phyloP scores from a whole-genome alignment of 371 early-diverging fungal genomes.

The Cladochytrium tenue region DNA sequence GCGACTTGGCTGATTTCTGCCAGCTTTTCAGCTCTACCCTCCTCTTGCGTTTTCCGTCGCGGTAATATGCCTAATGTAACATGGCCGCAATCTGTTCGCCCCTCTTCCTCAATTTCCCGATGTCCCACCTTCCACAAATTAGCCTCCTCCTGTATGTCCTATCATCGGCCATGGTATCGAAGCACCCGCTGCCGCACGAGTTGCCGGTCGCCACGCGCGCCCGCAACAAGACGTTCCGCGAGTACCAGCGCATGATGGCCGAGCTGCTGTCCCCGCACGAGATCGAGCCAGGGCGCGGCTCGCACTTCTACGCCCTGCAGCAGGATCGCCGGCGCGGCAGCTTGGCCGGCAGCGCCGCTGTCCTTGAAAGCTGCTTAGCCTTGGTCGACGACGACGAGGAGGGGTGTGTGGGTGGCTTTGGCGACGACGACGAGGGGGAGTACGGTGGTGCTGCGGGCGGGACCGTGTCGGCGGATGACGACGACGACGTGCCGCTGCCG shows the following conservation, averaged over 20 bases:
- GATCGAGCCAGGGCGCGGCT: neutral
- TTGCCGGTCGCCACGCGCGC: constrained; percentile 20
- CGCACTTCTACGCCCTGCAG: neutral
- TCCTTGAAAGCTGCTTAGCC: neutral
- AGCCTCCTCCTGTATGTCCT: constrained; percentile 18
- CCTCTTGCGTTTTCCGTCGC: too few relatives aligned
- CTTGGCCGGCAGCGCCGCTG: neutral
- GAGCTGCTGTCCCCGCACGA: neutral
- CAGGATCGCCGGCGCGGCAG: neutral
- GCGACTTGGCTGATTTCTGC: neutral
- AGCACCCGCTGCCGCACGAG: constrained; percentile 18
- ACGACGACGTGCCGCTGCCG: neutral
- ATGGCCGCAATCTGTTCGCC: too few relatives aligned
- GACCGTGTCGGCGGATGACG: neutral
- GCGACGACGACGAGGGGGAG: neutral
- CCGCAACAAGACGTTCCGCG: constrained; percentile 8
- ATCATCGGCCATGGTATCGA: constrained; percentile 19
- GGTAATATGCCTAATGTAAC: too few relatives aligned
- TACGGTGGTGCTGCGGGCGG: neutral
- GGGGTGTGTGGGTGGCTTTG: neutral
- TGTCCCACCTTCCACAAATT: too few relatives aligned
- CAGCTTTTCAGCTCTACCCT: neutral
- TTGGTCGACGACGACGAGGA: neutral
- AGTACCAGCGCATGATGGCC: constrained; percentile 5
- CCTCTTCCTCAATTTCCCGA: too few relatives aligned